Conservation (phyloP, 352 stramenopile species). For the Sclerospora graminicola region DNA sequence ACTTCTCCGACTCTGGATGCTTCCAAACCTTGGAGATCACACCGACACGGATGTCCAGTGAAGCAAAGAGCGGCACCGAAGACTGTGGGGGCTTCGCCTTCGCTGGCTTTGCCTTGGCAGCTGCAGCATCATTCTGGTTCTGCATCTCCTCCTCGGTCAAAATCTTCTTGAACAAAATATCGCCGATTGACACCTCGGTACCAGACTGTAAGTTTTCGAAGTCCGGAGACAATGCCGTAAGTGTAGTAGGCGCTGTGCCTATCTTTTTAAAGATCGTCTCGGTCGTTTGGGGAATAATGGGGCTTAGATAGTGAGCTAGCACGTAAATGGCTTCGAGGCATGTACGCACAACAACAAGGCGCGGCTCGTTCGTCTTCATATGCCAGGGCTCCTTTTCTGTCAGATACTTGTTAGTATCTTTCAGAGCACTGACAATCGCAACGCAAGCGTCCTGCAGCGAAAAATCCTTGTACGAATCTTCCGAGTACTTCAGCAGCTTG, state of each 20-base stretch:
- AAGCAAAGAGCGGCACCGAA: constrained; percentile 54
- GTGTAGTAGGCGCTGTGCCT: constrained; percentile 63
- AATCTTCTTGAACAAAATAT: constrained; percentile 94
- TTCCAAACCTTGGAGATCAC: constrained; percentile 76
- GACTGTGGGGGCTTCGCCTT: constrained; percentile 39
- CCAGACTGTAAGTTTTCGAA: constrained; percentile 90
- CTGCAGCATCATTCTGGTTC: constrained; percentile 43
- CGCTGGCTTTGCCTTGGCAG: constrained; percentile 35
- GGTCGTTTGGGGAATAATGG: constrained; percentile 88
- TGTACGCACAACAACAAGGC: constrained; percentile 89
- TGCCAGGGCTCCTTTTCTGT: constrained; percentile 97
- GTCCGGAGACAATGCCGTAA: constrained; percentile 64
- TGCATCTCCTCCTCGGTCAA: constrained; percentile 64
- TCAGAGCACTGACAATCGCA: constrained; percentile 84
- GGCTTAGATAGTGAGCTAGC: constrained; percentile 92
- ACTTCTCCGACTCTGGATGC: constrained; percentile 86
- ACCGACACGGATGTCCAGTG: constrained; percentile 73
- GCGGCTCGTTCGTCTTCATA: constrained; percentile 87
- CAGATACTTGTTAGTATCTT: constrained; percentile 97
- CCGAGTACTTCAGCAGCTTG: constrained; percentile 67
- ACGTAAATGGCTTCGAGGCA: constrained; percentile 96
- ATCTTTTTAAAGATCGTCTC: constrained; percentile 94
- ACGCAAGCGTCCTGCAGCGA: constrained; percentile 86
- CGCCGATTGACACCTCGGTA: constrained; percentile 85
- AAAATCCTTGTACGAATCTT: constrained; percentile 89